phyloP scores from a whole-genome alignment of 768 basidiomycete species.

The Serendipita vermifera region DNA sequence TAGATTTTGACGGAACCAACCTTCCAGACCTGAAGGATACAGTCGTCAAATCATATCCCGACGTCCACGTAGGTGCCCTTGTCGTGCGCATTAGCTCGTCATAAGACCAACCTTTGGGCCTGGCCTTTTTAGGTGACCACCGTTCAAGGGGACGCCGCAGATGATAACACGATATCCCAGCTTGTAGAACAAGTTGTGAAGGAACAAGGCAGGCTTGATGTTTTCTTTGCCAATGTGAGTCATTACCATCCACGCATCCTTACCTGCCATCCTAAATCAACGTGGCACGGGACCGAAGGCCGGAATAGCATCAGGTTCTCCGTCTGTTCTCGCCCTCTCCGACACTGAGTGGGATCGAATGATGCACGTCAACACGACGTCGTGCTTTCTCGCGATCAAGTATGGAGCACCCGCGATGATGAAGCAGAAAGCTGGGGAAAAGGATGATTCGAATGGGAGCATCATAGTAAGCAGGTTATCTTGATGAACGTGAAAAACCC shows the following conservation, averaged over 20 bases:
- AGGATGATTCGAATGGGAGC: slow-evolving; percentile 48
- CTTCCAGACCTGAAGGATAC: slow-evolving; percentile 58
- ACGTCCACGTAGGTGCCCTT: slow-evolving; percentile 52
- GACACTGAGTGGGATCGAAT: slow-evolving; percentile 57
- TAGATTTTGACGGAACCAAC: slow-evolving; percentile 56
- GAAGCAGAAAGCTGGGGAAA: slow-evolving; percentile 46
- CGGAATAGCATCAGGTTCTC: slow-evolving; percentile 38
- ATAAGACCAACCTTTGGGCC: neutral
- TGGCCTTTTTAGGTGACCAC: slow-evolving; percentile 46
- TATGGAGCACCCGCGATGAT: slow-evolving; percentile 75
- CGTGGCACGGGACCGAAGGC: slow-evolving; percentile 44
- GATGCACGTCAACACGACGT: slow-evolving; percentile 65
- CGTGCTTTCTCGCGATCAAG: slow-evolving; percentile 82
- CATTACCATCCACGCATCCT: neutral
- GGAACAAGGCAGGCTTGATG: slow-evolving; percentile 78
- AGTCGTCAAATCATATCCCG: slow-evolving; percentile 53
- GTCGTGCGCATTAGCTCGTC: no score
- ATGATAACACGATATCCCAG: slow-evolving; percentile 51
- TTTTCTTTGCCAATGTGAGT: slow-evolving; percentile 89
- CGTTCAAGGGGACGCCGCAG: slow-evolving; percentile 70
- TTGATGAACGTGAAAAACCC: no score
- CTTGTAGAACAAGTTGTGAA: slow-evolving; percentile 59
- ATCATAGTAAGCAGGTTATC: slow-evolving; percentile 68
- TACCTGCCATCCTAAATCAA: neutral
- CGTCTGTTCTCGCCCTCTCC: slow-evolving; percentile 38